Conservation (phyloP, 2,329 filamentous ascomycete species). For the Trichoderma sp. region DNA sequence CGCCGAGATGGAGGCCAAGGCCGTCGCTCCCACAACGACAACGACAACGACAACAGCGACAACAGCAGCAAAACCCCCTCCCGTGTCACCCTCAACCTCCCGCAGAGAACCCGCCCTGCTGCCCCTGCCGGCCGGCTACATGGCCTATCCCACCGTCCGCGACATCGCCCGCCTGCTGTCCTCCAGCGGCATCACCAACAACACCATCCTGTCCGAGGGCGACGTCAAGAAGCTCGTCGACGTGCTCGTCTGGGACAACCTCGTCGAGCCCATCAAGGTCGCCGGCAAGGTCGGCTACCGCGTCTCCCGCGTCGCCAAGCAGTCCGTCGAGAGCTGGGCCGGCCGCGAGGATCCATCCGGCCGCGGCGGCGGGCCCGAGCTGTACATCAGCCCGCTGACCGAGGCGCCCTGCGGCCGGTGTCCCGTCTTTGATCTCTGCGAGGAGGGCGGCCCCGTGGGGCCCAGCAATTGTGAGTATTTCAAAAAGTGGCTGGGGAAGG, state of each 20-base stretch:
- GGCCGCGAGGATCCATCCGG: slow-evolving; percentile 38
- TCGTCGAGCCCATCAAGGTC: slow-evolving; percentile 64
- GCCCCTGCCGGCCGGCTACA: slow-evolving; percentile 63
- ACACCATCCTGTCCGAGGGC: slow-evolving; percentile 64
- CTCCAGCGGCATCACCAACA: slow-evolving; percentile 65
- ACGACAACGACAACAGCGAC: slow-evolving; percentile 27
- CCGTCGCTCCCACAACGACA: neutral
- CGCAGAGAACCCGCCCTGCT: slow-evolving; percentile 42
- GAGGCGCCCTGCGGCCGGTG: slow-evolving; percentile 89
- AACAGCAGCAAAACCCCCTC: slow-evolving; percentile 11
- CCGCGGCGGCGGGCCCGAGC: slow-evolving; percentile 40
- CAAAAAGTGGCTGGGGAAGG: slow-evolving; percentile 68
- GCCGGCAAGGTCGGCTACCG: slow-evolving; percentile 52
- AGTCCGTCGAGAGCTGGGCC: slow-evolving; percentile 41
- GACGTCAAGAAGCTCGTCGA: slow-evolving; percentile 85
- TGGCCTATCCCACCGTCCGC: slow-evolving; percentile 73
- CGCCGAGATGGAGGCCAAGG: slow-evolving; percentile 31
- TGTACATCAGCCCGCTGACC: slow-evolving; percentile 68
- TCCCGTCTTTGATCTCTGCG: slow-evolving; percentile 89
- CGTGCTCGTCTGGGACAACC: slow-evolving; percentile 83
- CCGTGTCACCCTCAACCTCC: neutral
- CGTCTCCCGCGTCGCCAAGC: slow-evolving; percentile 48
- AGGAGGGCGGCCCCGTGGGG: slow-evolving; percentile 85
- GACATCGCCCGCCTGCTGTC: slow-evolving; percentile 75
- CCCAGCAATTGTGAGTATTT: slow-evolving; percentile 92